A percentile compares a stretch with the other conserved stretches of the same genome.
These are phyloP conservation scores for Zopfochytrium polystomum DNA, from an alignment of 371 early-diverging fungal species.

Conservation along the genomic window DNA sequence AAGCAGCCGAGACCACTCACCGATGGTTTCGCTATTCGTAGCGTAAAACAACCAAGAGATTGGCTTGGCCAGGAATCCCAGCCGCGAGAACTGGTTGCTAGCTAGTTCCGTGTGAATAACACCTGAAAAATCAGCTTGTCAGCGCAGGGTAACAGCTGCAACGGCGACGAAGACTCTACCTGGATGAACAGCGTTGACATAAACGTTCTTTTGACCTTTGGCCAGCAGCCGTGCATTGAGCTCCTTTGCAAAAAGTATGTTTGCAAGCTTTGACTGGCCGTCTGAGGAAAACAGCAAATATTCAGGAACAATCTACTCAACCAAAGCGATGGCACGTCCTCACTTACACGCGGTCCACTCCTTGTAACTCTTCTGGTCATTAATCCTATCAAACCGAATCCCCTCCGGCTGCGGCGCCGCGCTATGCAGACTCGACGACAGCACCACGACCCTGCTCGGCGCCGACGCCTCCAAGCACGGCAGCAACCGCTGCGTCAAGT, in stretches of 20 bases:
- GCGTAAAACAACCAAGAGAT: constrained; percentile 4
- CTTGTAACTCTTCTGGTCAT: no score
- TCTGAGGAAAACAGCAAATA: no score
- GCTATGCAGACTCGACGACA: constrained; percentile 10
- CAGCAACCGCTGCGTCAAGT: constrained; percentile 11
- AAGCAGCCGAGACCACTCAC: constrained; percentile 20
- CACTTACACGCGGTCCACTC: no score
- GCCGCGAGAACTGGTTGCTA: constrained; percentile 14
- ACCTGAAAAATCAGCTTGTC: not conserved
- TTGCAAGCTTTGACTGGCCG: no score
- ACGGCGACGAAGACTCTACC: constrained; percentile 27
- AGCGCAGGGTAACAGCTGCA: not conserved
- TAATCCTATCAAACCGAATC: constrained; percentile 35
- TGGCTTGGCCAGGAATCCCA: constrained; percentile 6
- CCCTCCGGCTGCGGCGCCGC: constrained; percentile 23
- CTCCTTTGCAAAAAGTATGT: no score
- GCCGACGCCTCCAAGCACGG: no score
- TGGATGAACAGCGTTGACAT: constrained; percentile 42
- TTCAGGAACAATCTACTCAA: no score
- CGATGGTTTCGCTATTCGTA: constrained; percentile 6
- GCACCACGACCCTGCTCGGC: no score
- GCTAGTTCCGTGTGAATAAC: constrained; percentile 27
- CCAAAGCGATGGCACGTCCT: no score
- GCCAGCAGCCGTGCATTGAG: no score
- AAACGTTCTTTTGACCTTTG: no score